Base-by-base conservation (phyloP, 2,329 filamentous ascomycete species). In the Trichoderma sp. region DNA sequence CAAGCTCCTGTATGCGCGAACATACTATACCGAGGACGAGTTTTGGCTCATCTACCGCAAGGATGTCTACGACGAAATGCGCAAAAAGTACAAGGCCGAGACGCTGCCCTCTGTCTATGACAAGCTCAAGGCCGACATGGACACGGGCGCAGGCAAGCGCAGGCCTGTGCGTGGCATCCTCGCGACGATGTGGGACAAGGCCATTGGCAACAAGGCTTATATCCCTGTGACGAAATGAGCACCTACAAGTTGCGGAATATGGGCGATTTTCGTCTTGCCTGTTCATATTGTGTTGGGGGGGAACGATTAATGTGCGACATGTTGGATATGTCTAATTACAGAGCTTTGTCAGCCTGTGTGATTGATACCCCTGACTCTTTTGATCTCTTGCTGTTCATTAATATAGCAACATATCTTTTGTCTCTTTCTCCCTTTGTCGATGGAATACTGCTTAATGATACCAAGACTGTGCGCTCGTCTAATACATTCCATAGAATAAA, bases 1-100 rank as follows among this genome's bases (percentile, higher is more conserved):
- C 79, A 86, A 86, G 75, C 85, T 84, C 81, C 74, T 87, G 7
- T 87, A 87, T 73, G 84, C 85, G 5, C 84, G 86, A 66, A 84
- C 84, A 0, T 87, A 85, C 75, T 85, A 85, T 73, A 81, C 79
- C 21, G 81, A 85, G 72, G 77, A 80, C 2, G 85, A 87, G 66
- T 87, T 87, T 74, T 86, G 84, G 84, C 74, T 77, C 24, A 82
- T 84, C 69, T 87, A 85, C 70, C 81, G 86, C 71, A 78, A 78
- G 60, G 71, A 79, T 28, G 82, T 82, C 80, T 86, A 87, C 71
- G 80, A 84, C 46, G 75, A 72, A 24, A 74, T 87, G 70, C 74
- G 85, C 55, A 75, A 78, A 66, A 85, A 85, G 73, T 87, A 85
- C 73, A 76, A 79, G 13, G 85, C 85, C 0, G 78, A 78, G 24